phyloP scores from a whole-genome alignment of 495 filamentous ascomycete genomes.

The Xylaria nigripes region DNA sequence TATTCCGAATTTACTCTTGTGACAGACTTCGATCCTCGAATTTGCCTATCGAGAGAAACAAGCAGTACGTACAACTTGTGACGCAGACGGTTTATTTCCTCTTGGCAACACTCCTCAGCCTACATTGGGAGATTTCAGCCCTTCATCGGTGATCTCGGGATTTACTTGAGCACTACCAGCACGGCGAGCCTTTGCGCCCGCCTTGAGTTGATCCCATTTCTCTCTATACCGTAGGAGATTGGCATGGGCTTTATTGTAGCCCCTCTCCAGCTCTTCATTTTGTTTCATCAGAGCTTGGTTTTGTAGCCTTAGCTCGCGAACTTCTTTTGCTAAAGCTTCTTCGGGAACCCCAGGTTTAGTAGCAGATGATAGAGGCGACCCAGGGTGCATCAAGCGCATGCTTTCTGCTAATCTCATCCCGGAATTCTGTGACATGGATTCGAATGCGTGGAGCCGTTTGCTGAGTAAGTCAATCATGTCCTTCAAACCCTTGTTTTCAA shows the following conservation, averaged over 20 bases:
- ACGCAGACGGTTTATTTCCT: neutral
- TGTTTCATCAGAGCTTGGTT: slow-evolving; percentile 42
- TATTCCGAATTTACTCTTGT: too few species aligned
- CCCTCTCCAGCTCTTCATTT: slow-evolving; percentile 49
- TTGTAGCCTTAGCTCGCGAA: slow-evolving; percentile 54
- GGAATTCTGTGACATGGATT: slow-evolving; percentile 72
- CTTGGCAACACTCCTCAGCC: neutral
- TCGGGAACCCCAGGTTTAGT: slow-evolving; percentile 14
- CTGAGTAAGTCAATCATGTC: slow-evolving; percentile 68
- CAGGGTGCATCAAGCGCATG: slow-evolving; percentile 55
- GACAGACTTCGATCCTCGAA: neutral
- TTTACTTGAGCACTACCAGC: slow-evolving; percentile 34
- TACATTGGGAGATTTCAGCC: slow-evolving; percentile 15
- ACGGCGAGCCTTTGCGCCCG: slow-evolving; percentile 62
- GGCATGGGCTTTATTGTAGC: slow-evolving; percentile 61
- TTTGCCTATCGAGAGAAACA: neutral
- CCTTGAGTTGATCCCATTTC: slow-evolving; percentile 78
- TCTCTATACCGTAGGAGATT: slow-evolving; percentile 64
- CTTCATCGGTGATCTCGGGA: slow-evolving; percentile 11
- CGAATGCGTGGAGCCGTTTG: slow-evolving; percentile 73
- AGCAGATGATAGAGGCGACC: slow-evolving; percentile 23
- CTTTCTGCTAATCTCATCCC: slow-evolving; percentile 74
- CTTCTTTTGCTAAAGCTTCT: slow-evolving; percentile 31
- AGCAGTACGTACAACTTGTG: neutral
- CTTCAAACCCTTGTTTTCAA: slow-evolving; percentile 72